Conservation (phyloP, 441 rosid genomes). For the Erodium texanum region DNA sequence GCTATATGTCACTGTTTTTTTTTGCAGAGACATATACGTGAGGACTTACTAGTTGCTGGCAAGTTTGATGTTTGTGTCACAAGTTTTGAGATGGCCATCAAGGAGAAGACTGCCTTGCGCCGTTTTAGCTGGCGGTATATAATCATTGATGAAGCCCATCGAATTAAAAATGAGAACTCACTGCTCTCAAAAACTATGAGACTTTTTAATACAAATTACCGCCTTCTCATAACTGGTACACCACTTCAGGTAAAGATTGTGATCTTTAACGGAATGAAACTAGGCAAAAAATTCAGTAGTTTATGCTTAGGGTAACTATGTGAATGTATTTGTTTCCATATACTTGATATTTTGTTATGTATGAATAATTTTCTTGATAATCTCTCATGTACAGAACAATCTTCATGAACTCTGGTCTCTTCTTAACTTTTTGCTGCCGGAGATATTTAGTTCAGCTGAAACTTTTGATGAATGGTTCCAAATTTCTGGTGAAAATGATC, state of each 20-base stretch:
- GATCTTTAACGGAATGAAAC: neutral
- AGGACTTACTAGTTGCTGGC: constrained; percentile 83
- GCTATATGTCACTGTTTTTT: constrained; percentile 13
- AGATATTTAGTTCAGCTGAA: constrained; percentile 98
- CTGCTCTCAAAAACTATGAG: constrained; percentile 99
- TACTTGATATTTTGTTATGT: neutral
- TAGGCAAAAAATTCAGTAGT: too few species aligned
- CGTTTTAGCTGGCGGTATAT: constrained; percentile 99
- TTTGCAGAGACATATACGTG: constrained; percentile 82
- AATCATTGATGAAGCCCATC: constrained; percentile 96
- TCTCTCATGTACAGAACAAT: constrained; percentile 61
- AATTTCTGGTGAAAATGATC: constrained; percentile 95
- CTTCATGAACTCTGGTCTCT: constrained; percentile 99
- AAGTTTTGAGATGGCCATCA: constrained; percentile 99
- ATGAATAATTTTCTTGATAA: constrained; percentile 11
- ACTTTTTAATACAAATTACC: constrained; percentile 80
- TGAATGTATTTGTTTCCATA: neutral
- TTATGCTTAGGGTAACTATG: neutral
- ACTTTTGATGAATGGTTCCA: constrained; percentile 99
- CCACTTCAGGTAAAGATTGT: constrained; percentile 80
- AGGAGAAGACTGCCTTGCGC: constrained; percentile 83
- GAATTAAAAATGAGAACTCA: constrained; percentile 95
- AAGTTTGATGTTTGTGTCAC: constrained; percentile 98
- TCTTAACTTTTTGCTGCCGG: constrained; percentile 87
- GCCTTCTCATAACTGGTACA: constrained; percentile 95